Percentiles rank a stretch among this genome's conserved stretches.
These are phyloP conservation scores for Tephrocybe rancida DNA, from an alignment of 768 basidiomycete genomes.

Conservation along the genomic window DNA sequence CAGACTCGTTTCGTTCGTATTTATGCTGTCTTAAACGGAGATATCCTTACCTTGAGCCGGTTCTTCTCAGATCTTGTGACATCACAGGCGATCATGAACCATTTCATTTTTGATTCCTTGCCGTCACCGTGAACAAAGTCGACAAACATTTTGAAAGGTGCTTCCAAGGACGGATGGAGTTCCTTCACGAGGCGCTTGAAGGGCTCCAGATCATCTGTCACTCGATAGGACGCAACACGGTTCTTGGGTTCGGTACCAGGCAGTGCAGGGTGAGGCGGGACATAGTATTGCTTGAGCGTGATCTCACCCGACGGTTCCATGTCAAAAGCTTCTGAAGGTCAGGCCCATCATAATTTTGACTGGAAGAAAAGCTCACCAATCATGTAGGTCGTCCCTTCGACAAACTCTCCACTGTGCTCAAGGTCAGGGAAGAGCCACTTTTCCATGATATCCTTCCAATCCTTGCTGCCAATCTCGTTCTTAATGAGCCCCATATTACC, in stretches of 20 bases:
- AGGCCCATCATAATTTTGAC: neutral
- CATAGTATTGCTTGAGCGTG: slow-evolving; percentile 18
- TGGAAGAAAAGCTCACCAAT: slow-evolving; percentile 3
- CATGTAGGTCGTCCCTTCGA: slow-evolving; percentile 17
- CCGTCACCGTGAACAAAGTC: slow-evolving; percentile 12
- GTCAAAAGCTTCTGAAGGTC: slow-evolving; percentile 12
- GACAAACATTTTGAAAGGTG: slow-evolving; percentile 11
- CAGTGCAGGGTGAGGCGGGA: slow-evolving; percentile 13
- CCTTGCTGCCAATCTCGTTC: slow-evolving; percentile 12
- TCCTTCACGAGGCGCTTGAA: slow-evolving; percentile 7
- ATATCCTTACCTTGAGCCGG: slow-evolving; percentile 15
- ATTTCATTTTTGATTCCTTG: slow-evolving; percentile 12
- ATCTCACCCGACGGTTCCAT: slow-evolving; percentile 17
- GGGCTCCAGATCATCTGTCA: slow-evolving; percentile 14
- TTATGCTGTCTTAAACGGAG: too few relatives aligned
- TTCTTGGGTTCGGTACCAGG: slow-evolving; percentile 11
- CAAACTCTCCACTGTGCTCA: slow-evolving; percentile 8
- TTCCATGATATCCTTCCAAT: slow-evolving; percentile 15
- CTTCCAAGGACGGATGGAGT: slow-evolving; percentile 11
- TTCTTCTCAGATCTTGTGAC: slow-evolving; percentile 11
- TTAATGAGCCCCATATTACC: slow-evolving; percentile 15
- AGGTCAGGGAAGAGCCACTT: slow-evolving; percentile 20
- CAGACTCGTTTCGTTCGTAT: neutral
- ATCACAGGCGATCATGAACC: slow-evolving; percentile 17
- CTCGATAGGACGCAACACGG: slow-evolving; percentile 15